Evolutionary conservation across 441 rosid genomes (phyloP).

Genomic region (Theobroma grandiflorum): DNA sequence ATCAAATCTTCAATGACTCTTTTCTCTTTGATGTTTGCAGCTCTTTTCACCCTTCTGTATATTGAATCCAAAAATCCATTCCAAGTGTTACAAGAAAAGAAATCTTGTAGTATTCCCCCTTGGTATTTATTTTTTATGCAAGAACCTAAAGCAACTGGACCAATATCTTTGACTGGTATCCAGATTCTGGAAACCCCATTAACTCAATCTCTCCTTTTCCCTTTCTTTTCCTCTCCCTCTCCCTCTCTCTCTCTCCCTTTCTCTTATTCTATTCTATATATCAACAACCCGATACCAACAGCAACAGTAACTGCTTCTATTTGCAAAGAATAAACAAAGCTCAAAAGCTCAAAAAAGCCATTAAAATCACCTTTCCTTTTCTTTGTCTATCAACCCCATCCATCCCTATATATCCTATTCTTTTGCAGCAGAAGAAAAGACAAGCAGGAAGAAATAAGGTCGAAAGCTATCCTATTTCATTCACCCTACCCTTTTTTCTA

Average conservation of each 20-base stretch:
- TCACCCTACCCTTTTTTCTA: constrained; percentile 1
- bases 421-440: constrained; percentile 14
- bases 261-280: not conserved
- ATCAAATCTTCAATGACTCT: constrained; percentile 19
- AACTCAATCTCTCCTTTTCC: constrained; percentile 18
- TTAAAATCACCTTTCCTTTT: constrained; percentile 24
- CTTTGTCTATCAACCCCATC: constrained; percentile 10
- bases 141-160: constrained; percentile 23
- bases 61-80: constrained; percentile 24
- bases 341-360: constrained; percentile 23
- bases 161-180: constrained; percentile 38
- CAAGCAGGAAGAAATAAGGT: constrained; percentile 11
- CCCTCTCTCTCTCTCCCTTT: not conserved
- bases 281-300: constrained; percentile 12
- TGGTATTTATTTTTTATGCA: not conserved
- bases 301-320: not conserved
- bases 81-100: not conserved
- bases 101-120: not conserved
- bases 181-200: constrained; percentile 32
- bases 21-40: constrained; percentile 20
- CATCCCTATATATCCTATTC: constrained; percentile 18
- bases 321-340: constrained; percentile 20
- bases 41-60: constrained; percentile 9
- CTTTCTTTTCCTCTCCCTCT: not conserved
- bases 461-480: constrained; percentile 9